These are phyloP conservation scores for Penicillium parvum DNA, from an alignment of 495 filamentous ascomycete species.

Conservation along the genomic window DNA sequence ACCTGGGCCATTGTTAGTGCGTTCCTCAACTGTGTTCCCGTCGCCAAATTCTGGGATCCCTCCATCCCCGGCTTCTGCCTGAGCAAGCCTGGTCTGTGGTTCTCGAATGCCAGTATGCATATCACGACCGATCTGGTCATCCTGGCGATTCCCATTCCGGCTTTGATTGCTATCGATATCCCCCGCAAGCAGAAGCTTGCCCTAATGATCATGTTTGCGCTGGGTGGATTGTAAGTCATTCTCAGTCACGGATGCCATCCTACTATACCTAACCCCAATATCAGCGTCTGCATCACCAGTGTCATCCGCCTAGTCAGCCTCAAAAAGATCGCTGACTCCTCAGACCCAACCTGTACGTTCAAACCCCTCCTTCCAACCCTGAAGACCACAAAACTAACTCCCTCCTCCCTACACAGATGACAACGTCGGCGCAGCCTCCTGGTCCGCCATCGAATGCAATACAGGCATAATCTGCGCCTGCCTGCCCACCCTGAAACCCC, in stretches of 20 bases:
- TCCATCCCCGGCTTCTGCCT: slow-evolving; percentile 34
- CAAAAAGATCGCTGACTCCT: slow-evolving; percentile 35
- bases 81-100: slow-evolving; percentile 41
- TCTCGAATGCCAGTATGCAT: slow-evolving; percentile 49
- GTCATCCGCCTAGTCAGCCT: slow-evolving; percentile 36
- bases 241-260: not conserved
- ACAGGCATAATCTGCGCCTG: slow-evolving; percentile 83
- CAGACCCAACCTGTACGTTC: slow-evolving; percentile 40
- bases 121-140: slow-evolving; percentile 50
- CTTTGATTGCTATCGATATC: slow-evolving; percentile 42
- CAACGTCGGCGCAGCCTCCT: slow-evolving; percentile 57
- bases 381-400: not conserved
- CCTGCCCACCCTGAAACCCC: slow-evolving; percentile 79
- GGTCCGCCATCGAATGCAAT: slow-evolving; percentile 91
- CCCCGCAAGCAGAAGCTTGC: slow-evolving; percentile 44
- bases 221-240: slow-evolving; percentile 47
- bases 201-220: slow-evolving; percentile 45
- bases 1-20: slow-evolving; percentile 42
- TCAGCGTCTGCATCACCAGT: slow-evolving; percentile 45
- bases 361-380: not conserved
- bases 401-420: slow-evolving; percentile 34
- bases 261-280: slow-evolving; percentile 1
- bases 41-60: slow-evolving; percentile 42
- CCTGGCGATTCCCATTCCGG: slow-evolving; percentile 48
- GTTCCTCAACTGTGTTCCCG: slow-evolving; percentile 43